phyloP scores from a whole-genome alignment of 805 yeast genomes.

The Zygosaccharomyces bisporus region DNA sequence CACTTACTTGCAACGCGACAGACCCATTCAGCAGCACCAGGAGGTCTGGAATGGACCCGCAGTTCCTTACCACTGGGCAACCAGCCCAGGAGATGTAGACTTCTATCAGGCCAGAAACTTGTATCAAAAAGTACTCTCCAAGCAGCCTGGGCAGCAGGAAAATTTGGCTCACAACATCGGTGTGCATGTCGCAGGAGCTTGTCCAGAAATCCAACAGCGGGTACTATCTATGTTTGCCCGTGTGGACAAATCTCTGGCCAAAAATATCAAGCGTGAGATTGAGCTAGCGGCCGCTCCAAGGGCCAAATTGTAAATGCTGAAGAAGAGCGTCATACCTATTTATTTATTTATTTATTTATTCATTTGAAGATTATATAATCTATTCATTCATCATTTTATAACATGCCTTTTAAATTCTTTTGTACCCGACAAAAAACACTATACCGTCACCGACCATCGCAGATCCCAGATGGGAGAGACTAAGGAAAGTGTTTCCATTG shows the following conservation, averaged over 20 bases:
- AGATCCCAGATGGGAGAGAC: conserved; percentile 17
- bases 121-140: conserved; percentile 70
- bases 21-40: conserved; percentile 56
- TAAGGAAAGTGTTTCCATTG: conserved; percentile 24
- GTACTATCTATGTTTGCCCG: conserved; percentile 72
- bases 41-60: conserved; percentile 83
- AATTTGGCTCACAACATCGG: conserved; percentile 82
- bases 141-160: conserved; percentile 76
- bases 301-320: conserved; percentile 16
- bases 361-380: not conserved
- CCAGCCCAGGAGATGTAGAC: conserved; percentile 58
- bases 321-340: conserved; percentile 5
- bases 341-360: conserved; percentile 8
- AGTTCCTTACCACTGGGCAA: conserved; percentile 81
- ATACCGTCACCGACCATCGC: not conserved
- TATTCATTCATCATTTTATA: too few relatives aligned
- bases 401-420: not conserved
- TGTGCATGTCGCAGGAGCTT: conserved; percentile 65
- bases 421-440: not conserved
- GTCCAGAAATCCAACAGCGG: conserved; percentile 70
- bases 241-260: conserved; percentile 67
- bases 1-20: conserved; percentile 28
- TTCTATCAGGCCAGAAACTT: conserved; percentile 72
- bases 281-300: conserved; percentile 13
- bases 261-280: conserved; percentile 60